A percentile compares a stretch with the other conserved stretches of the same genome.
phyloP scores from a whole-genome alignment of 2,329 filamentous ascomycete genomes.

The Claviceps sp. region DNA sequence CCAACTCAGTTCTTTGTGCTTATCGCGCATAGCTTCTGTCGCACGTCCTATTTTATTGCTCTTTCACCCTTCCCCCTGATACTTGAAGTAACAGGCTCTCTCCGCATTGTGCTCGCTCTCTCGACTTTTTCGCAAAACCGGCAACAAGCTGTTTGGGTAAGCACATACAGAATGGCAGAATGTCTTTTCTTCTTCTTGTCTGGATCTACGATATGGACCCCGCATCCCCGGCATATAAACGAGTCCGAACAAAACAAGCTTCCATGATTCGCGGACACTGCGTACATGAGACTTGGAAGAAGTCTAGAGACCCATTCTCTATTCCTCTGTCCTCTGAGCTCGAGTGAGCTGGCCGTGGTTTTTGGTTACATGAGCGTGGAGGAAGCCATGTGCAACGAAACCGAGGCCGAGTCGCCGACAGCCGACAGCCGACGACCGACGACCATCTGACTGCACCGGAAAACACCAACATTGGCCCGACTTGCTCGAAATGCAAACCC shows the following conservation, averaged over 20 bases:
- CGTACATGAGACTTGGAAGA: not conserved
- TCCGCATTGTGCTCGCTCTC: not conserved
- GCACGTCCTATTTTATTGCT: not conserved
- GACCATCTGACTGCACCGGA: not conserved
- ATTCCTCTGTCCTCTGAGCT: not conserved
- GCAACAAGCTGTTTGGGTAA: not conserved
- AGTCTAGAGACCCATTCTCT: too few relatives aligned
- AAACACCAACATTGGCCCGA: not conserved
- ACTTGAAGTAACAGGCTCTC: not conserved
- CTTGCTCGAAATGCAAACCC: not conserved
- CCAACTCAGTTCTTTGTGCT: conserved; percentile 1
- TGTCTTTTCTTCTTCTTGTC: not conserved
- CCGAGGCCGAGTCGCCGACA: not conserved
- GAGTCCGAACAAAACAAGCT: not conserved
- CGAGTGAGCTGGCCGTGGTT: not conserved
- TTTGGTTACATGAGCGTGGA: not conserved
- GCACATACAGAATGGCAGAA: not conserved
- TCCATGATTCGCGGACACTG: not conserved
- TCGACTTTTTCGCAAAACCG: not conserved
- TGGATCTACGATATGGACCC: not conserved
- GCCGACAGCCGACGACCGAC: not conserved
- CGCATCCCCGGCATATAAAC: not conserved
- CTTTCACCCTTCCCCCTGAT: not conserved
- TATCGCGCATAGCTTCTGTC: not conserved
- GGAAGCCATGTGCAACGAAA: not conserved